Conservation (phyloP, 108 stramenopile genomes). For the Skeletonema costatum region DNA sequence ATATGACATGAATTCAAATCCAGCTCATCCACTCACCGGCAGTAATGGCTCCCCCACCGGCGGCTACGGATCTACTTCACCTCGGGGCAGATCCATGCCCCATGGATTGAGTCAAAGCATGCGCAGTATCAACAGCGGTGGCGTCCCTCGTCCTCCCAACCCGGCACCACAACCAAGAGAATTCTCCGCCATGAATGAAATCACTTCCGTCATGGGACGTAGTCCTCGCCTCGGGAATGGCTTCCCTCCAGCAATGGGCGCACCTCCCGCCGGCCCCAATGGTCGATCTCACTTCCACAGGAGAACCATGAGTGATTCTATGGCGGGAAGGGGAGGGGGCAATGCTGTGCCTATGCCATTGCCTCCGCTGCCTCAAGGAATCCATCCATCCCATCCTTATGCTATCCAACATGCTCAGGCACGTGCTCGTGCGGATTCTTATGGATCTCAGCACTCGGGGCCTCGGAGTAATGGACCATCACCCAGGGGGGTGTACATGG, state of each 20-base stretch:
- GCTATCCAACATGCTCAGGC: background rate
- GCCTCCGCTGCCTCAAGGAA: constrained; percentile 6
- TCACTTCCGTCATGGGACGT: constrained; percentile 31
- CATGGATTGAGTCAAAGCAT: background rate
- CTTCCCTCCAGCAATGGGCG: background rate
- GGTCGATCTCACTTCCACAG: constrained; percentile 11
- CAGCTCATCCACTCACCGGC: background rate
- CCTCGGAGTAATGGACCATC: background rate
- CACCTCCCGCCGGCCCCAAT: background rate
- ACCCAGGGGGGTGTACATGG: constrained; percentile 18
- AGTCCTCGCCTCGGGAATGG: background rate
- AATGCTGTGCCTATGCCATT: background rate
- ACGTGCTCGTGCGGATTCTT: constrained; percentile 5
- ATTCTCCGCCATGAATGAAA: constrained; percentile 35
- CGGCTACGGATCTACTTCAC: constrained; percentile 6
- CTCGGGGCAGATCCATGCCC: background rate
- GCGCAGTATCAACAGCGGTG: background rate
- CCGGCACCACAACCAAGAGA: constrained; percentile 1
- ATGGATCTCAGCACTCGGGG: constrained; percentile 4
- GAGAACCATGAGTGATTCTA: constrained; percentile 32
- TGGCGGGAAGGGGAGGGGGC: background rate
- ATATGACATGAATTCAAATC: background rate
- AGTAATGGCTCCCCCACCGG: background rate
- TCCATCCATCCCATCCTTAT: background rate
- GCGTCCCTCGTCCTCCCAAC: constrained; percentile 9